These are phyloP conservation scores for Geotrichum carabidarum DNA, from an alignment of 1,139 yeast species.

Conservation along the genomic window DNA sequence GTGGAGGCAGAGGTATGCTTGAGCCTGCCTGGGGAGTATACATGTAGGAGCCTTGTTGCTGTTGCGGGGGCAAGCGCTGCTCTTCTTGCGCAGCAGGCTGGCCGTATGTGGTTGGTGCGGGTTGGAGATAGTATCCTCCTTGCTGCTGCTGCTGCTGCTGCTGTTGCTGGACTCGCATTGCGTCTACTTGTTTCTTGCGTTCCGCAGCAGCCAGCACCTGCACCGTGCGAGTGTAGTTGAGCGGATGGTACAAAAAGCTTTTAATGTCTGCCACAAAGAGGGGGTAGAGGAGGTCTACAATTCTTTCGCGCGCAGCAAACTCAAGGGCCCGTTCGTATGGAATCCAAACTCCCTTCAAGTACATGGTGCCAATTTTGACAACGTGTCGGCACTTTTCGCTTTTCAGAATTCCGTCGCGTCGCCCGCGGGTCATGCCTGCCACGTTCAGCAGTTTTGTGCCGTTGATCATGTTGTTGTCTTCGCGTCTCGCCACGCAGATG, in stretches of 20 bases:
- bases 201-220: slow-evolving; percentile 39
- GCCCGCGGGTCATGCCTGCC: slow-evolving; percentile 54
- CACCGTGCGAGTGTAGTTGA: slow-evolving; percentile 36
- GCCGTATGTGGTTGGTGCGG: slow-evolving; percentile 12
- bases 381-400: slow-evolving; percentile 85
- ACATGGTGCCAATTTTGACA: slow-evolving; percentile 95
- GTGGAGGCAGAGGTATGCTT: not conserved
- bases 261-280: slow-evolving; percentile 70
- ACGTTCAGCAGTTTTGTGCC: slow-evolving; percentile 55
- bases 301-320: slow-evolving; percentile 85
- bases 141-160: slow-evolving; percentile 19
- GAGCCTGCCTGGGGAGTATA: slow-evolving; percentile 10
- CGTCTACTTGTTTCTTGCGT: slow-evolving; percentile 31
- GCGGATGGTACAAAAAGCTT: slow-evolving; percentile 29
- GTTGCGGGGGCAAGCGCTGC: slow-evolving; percentile 2
- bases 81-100: slow-evolving; percentile 14
- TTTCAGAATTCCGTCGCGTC: slow-evolving; percentile 86
- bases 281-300: slow-evolving; percentile 80
- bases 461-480: slow-evolving; percentile 49
- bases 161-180: slow-evolving; percentile 24
- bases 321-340: slow-evolving; percentile 90
- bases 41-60: not conserved
- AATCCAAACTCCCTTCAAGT: slow-evolving; percentile 94
- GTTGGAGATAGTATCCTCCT: slow-evolving; percentile 2
- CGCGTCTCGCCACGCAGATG: slow-evolving; percentile 47